A percentile compares a stretch with the other conserved stretches of the same genome.
Conservation (phyloP, 257 asterid species). For the Leptodermis oblonga region DNA sequence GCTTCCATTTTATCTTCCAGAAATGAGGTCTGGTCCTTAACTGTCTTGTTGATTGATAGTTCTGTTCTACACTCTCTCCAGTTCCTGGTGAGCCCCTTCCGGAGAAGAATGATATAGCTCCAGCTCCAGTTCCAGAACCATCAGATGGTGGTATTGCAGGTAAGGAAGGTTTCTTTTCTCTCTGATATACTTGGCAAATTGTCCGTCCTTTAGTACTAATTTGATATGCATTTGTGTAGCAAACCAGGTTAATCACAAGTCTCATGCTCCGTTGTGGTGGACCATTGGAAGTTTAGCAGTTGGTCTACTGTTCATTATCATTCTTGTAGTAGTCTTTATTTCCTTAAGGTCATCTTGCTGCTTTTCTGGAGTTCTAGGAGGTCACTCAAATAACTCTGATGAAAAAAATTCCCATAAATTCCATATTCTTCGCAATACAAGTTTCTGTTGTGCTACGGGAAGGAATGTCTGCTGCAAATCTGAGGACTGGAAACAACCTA, state of each 20-base stretch:
- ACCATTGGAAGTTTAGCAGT: conserved; percentile 76
- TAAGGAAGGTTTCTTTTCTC: conserved; percentile 25
- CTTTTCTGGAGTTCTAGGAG: conserved; percentile 36
- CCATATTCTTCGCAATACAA: conserved; percentile 69
- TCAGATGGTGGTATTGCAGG: conserved; percentile 52
- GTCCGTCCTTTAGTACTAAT: conserved; percentile 1
- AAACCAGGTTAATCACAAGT: conserved; percentile 45
- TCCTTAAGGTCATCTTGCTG: conserved; percentile 55
- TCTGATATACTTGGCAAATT: neutral
- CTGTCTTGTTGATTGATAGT: neutral
- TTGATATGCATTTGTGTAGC: conserved; percentile 27
- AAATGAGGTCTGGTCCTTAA: neutral
- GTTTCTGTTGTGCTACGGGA: conserved; percentile 82
- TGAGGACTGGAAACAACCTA: conserved; percentile 40
- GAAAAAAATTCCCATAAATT: conserved; percentile 60
- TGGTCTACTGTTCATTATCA: conserved; percentile 57
- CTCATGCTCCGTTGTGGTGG: conserved; percentile 70
- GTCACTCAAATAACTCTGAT: conserved; percentile 45
- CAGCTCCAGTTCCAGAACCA: conserved; percentile 72
- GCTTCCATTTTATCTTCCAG: neutral
- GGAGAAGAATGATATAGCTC: conserved; percentile 33
- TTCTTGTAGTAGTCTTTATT: conserved; percentile 44
- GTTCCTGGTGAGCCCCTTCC: conserved; percentile 88
- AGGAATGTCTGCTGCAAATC: conserved; percentile 57
- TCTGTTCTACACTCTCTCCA: conserved; percentile 29